Conservation (phyloP, 2,329 filamentous ascomycete species). For the Aspergillus fumigatus region DNA sequence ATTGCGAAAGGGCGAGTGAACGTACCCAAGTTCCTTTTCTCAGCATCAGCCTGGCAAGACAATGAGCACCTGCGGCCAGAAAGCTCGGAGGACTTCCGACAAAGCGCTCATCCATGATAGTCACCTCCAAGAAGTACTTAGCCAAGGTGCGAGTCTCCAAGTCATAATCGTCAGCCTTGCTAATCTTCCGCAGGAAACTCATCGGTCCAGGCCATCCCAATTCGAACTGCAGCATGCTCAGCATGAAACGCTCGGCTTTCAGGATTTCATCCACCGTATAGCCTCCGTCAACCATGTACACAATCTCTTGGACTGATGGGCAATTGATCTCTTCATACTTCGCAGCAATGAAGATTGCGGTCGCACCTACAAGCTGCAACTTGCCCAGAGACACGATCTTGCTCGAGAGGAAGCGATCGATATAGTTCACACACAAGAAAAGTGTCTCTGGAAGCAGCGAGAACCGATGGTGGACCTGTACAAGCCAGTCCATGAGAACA, state of each 20-base stretch:
- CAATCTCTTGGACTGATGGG: constrained; percentile 88
- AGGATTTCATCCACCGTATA: constrained; percentile 89
- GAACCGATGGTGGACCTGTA: constrained; percentile 93
- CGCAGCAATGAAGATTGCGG: constrained; percentile 89
- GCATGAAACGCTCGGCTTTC: constrained; percentile 97
- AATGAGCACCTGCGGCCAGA: constrained; percentile 85
- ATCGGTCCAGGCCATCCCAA: constrained; percentile 98
- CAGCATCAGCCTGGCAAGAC: constrained; percentile 80
- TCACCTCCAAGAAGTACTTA: constrained; percentile 96
- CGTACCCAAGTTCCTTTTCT: constrained; percentile 91
- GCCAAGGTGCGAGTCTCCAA: constrained; percentile 90
- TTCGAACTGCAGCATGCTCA: constrained; percentile 92
- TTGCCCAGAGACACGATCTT: constrained; percentile 95
- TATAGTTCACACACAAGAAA: constrained; percentile 92
- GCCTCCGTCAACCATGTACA: constrained; percentile 95
- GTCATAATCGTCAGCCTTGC: constrained; percentile 98
- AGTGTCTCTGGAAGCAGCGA: constrained; percentile 87
- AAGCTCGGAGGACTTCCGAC: constrained; percentile 88
- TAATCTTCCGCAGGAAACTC: constrained; percentile 94
- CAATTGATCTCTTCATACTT: constrained; percentile 99
- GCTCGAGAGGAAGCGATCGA: constrained; percentile 89
- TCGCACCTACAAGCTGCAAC: constrained; percentile 91
- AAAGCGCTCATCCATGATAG: constrained; percentile 97
- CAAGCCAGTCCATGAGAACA: constrained; percentile 95
- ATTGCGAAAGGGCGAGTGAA: constrained; percentile 15